phyloP scores from a whole-genome alignment of 164 flowering plant species.

The Magnolia officinalis region DNA sequence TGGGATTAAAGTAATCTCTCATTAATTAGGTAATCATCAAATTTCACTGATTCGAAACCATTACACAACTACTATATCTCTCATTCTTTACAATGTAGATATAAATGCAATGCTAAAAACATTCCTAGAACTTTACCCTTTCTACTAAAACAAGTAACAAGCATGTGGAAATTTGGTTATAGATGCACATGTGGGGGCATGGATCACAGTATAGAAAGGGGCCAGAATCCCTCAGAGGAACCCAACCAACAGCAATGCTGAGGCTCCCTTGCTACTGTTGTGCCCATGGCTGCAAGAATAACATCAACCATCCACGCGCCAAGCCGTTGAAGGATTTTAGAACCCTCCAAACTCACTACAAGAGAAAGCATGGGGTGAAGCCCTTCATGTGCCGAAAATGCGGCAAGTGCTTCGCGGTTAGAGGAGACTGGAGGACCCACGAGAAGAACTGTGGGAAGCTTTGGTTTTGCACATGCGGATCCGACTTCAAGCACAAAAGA shows the following conservation, averaged over 20 bases:
- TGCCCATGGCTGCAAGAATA: conserved; percentile 77
- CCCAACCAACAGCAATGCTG: conserved; percentile 73
- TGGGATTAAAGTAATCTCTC: too few relatives aligned
- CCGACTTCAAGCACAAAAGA: conserved; percentile 78
- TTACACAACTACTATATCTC: too few relatives aligned
- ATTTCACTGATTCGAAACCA: too few relatives aligned
- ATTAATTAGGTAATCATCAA: too few relatives aligned
- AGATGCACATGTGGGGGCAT: conserved; percentile 97
- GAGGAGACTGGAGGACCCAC: conserved; percentile 81
- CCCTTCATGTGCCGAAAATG: conserved; percentile 68
- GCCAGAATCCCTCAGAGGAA: conserved; percentile 70
- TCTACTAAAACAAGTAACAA: neutral
- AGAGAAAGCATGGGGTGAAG: conserved; percentile 71
- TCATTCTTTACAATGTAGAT: too few relatives aligned
- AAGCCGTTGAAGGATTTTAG: conserved; percentile 73
- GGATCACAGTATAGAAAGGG: conserved; percentile 77
- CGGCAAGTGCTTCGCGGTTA: conserved; percentile 60
- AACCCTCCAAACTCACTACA: conserved; percentile 82
- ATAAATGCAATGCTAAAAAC: too few relatives aligned
- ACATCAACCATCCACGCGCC: conserved; percentile 75
- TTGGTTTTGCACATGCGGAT: conserved; percentile 78
- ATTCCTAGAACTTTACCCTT: too few relatives aligned
- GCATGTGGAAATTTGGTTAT: conserved; percentile 5
- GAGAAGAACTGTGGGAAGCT: conserved; percentile 83
- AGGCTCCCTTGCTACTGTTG: conserved; percentile 81